Evolutionary conservation across 176 grass and related monocot genomes (phyloP).

Genomic region (Luzula sylvatica): DNA sequence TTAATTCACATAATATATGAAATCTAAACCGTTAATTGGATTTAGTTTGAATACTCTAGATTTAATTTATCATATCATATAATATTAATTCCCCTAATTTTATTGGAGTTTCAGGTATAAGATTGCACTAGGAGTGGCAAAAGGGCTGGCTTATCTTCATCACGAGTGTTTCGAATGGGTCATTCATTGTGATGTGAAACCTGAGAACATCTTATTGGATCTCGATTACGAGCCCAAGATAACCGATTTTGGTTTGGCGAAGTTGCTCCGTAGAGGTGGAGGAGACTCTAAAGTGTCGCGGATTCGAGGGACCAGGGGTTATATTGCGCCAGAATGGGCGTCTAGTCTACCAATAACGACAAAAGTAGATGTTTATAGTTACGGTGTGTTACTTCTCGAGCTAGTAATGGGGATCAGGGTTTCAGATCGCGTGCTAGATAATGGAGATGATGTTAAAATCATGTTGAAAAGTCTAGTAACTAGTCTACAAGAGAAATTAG

Average conservation of each 20-base stretch:
- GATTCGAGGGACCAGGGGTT: slow-evolving; percentile 29
- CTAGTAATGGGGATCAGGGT: slow-evolving; percentile 21
- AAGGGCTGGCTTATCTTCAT: slow-evolving; percentile 30
- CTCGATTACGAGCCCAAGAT: slow-evolving; percentile 27
- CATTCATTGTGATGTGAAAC: slow-evolving; percentile 32
- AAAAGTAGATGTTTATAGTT: slow-evolving; percentile 32
- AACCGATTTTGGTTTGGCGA: slow-evolving; percentile 23
- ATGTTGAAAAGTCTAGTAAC: background rate
- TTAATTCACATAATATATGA: too few relatives aligned
- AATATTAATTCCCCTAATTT: too few relatives aligned
- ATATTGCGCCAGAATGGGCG: slow-evolving; percentile 31
- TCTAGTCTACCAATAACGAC: slow-evolving; percentile 22
- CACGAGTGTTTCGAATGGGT: slow-evolving; percentile 33
- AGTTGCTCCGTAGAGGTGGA: slow-evolving; percentile 18
- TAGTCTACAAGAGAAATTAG: slow-evolving; percentile 2
- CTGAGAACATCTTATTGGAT: slow-evolving; percentile 29
- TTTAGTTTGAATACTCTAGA: too few relatives aligned
- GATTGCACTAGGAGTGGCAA: slow-evolving; percentile 19
- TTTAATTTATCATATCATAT: too few relatives aligned
- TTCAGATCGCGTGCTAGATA: slow-evolving; percentile 10
- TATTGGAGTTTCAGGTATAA: background rate
- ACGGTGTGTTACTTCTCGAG: slow-evolving; percentile 26
- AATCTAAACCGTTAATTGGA: too few relatives aligned
- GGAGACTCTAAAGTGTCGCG: slow-evolving; percentile 9
- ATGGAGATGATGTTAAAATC: background rate